Conservation (phyloP, 192 early-diverging fungal genomes). For the Fimicolochytrium jonesii region DNA sequence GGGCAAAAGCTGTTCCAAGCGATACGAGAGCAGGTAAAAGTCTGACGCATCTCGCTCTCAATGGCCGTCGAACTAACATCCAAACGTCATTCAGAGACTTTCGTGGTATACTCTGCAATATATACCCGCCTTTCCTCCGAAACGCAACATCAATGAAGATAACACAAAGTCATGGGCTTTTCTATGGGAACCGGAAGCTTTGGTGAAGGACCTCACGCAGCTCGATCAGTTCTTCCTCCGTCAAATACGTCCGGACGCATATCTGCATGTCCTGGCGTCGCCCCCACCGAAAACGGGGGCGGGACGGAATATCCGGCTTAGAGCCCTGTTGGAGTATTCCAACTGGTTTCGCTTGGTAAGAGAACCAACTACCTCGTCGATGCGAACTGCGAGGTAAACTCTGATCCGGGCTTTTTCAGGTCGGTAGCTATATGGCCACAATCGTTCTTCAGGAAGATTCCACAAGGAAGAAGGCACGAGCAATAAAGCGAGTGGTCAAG, state of each 20-base stretch:
- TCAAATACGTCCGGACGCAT: slow-evolving; percentile 49
- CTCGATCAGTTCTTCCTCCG: slow-evolving; percentile 48
- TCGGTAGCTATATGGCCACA: slow-evolving; percentile 40
- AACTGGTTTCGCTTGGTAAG: slow-evolving; percentile 44
- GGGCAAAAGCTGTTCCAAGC: slow-evolving; percentile 53
- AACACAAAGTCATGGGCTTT: slow-evolving; percentile 37
- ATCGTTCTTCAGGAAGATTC: slow-evolving; percentile 43
- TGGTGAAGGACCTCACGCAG: slow-evolving; percentile 46
- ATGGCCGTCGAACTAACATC: slow-evolving; percentile 36
- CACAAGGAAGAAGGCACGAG: slow-evolving; percentile 37
- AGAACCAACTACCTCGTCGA: no score
- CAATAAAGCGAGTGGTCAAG: slow-evolving; percentile 47
- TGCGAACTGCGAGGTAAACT: no score
- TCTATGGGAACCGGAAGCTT: slow-evolving; percentile 42
- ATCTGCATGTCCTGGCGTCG: slow-evolving; percentile 38
- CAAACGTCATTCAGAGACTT: slow-evolving; percentile 44
- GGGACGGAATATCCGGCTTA: slow-evolving; percentile 35
- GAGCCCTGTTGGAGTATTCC: slow-evolving; percentile 43
- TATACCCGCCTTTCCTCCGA: slow-evolving; percentile 41
- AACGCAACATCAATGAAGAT: slow-evolving; percentile 22
- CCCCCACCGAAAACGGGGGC: slow-evolving; percentile 24
- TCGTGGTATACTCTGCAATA: slow-evolving; percentile 53
- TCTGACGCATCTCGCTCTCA: no score
- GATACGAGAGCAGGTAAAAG: slow-evolving; percentile 52
- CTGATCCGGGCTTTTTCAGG: no score